Evolutionary conservation across 257 asterid species (phyloP), one percentile per base, ranked within the genome.

Genomic region (Gentiana straminea): DNA sequence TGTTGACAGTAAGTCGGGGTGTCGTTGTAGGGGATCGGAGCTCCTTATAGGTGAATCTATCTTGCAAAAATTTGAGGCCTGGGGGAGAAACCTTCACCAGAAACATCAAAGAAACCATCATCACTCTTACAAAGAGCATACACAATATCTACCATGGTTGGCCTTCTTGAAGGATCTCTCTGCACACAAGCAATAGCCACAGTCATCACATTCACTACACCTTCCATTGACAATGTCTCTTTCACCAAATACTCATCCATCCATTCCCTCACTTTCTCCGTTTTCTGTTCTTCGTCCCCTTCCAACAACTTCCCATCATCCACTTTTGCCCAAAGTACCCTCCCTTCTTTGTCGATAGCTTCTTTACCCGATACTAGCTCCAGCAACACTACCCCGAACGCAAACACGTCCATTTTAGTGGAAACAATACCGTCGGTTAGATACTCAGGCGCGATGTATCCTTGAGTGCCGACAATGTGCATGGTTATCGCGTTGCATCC

Each of bases 381-480:
- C 1, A 92, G 84, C 9, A 92, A 61, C 63, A 92, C 99, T 3
- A 92, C 97, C 38, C 97, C 99, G 0, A 80, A 92, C 0, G 99
- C 71, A 68, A 85, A 88, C 52, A 88, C 87, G 9, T 92, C 99
- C 89, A 84, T 85, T 61, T 82, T 92, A 0, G 94, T 83, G 0
- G 97, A 88, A 35, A 88, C 94, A 2, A 92, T 77, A 0, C 97
- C 97, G 4, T 86, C 94, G 0, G 84, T 52, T 1, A 92, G 73
- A 47, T 88, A 85, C 64, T 92, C 95, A 1, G 95, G 95, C 36
- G 97, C 79, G 2, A 92, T 81, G 80, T 88, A 85, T 35, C 99
- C 99, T 44, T 92, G 95, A 2, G 95, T 85, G 32, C 99, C 99
- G 0, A 88, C 99, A 38, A 88, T 88, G 82, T 92, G 97, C 94